Conservation (phyloP, 495 filamentous ascomycete genomes). For the Hyaloscypha variabilis region DNA sequence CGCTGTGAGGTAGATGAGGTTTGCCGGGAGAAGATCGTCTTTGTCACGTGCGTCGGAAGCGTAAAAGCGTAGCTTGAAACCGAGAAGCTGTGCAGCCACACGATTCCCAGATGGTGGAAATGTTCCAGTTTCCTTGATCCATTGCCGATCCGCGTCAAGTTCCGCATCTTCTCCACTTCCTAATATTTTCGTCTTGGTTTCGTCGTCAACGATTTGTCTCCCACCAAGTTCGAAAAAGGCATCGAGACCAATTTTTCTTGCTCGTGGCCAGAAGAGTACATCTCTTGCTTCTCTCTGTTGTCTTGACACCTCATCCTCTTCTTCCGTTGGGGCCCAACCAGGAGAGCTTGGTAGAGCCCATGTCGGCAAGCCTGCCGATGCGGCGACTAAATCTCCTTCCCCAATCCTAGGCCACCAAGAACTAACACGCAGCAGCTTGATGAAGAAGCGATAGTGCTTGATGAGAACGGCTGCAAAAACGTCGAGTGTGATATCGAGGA, state of each 20-base stretch:
- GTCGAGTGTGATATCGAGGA: conserved; percentile 89
- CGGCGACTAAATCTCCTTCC: conserved; percentile 1
- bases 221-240: conserved; percentile 90
- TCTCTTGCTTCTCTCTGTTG: conserved; percentile 65
- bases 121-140: conserved; percentile 79
- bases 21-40: conserved; percentile 76
- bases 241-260: conserved; percentile 71
- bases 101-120: conserved; percentile 83
- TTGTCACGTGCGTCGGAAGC: conserved; percentile 68
- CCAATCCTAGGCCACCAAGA: conserved; percentile 92
- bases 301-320: conserved; percentile 60
- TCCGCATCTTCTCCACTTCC: conserved; percentile 42
- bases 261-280: conserved; percentile 76
- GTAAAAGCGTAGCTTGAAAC: conserved; percentile 98
- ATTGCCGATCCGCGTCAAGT: conserved; percentile 57
- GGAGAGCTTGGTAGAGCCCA: conserved; percentile 80
- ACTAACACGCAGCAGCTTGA: conserved; percentile 86
- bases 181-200: conserved; percentile 45
- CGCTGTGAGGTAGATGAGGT: conserved; percentile 87
- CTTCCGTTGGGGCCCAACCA: conserved; percentile 57
- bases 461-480: conserved; percentile 85
- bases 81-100: conserved; percentile 90
- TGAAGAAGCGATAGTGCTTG: conserved; percentile 86
- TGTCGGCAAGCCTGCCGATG: conserved; percentile 59
- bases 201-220: conserved; percentile 52